Evolutionary conservation across 208 protist species (phyloP).

Genomic region (Trypanosoma mega): DNA sequence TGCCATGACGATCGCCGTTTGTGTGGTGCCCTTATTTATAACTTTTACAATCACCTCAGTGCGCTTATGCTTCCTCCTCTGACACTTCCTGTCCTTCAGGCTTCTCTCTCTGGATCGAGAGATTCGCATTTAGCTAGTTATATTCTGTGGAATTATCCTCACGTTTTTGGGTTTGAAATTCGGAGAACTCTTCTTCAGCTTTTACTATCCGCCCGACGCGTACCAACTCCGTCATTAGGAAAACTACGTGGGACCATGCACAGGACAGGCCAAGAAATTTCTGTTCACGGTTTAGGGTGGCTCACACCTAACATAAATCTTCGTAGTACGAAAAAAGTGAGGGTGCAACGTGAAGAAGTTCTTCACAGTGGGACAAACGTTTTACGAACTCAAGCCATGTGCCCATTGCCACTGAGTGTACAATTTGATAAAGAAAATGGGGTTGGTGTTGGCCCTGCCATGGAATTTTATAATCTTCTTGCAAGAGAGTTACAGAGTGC

Average conservation of each 20-base stretch:
- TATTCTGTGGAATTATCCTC: constrained; percentile 68
- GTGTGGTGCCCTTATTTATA: constrained; percentile 69
- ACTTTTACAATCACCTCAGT: constrained; percentile 57
- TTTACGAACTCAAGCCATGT: constrained; percentile 44
- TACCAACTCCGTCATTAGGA: constrained; percentile 8
- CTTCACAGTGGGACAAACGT: constrained; percentile 37
- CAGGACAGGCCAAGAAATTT: not conserved
- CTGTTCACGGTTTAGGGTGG: constrained; percentile 54
- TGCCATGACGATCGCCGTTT: constrained; percentile 42
- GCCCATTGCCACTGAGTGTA: constrained; percentile 64
- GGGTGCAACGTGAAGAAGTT: constrained; percentile 41
- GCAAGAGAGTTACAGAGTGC: constrained; percentile 39
- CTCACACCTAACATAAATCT: constrained; percentile 24
- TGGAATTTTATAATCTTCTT: constrained; percentile 78
- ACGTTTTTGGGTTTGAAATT: constrained; percentile 64
- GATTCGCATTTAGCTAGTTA: constrained; percentile 44
- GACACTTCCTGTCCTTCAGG: constrained; percentile 24
- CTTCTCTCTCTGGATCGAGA: constrained; percentile 2
- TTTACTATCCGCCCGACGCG: constrained; percentile 47
- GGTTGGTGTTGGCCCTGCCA: constrained; percentile 72
- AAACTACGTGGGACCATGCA: constrained; percentile 13
- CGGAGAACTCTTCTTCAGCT: constrained; percentile 58
- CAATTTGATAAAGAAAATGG: constrained; percentile 78
- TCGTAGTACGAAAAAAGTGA: constrained; percentile 36
- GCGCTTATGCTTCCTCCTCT: constrained; percentile 59